A percentile compares a stretch with the other conserved stretches of the same genome.
Evolutionary conservation across 805 yeast species (phyloP).

Genomic region (Candida succiphila): DNA sequence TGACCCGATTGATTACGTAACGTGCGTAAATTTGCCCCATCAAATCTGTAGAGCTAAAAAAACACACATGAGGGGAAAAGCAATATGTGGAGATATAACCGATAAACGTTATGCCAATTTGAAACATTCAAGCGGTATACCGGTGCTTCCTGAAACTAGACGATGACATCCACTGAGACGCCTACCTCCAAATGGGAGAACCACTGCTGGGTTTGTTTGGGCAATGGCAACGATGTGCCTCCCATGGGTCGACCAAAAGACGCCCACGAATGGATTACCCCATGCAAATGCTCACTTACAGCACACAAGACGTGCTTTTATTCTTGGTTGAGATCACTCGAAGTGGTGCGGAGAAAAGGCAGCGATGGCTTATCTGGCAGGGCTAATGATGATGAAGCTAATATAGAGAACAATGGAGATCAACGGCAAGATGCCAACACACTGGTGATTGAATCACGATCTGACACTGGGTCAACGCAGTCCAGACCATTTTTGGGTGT

Average conservation of each 20-base stretch:
- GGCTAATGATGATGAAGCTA: not conserved
- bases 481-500: not conserved
- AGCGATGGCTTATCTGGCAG: not conserved
- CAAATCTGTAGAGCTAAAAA: too few relatives aligned
- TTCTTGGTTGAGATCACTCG: slow-evolving; percentile 28
- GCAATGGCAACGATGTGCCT: slow-evolving; percentile 20
- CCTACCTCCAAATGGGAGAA: not conserved
- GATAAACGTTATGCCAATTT: too few relatives aligned
- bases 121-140: too few relatives aligned
- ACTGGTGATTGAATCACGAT: not conserved
- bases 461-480: too few relatives aligned
- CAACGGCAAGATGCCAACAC: not conserved
- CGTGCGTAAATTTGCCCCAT: too few relatives aligned
- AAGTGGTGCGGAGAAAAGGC: slow-evolving; percentile 10
- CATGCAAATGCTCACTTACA: slow-evolving; percentile 32
- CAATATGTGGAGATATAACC: too few relatives aligned
- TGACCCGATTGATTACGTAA: too few relatives aligned
- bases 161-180: too few relatives aligned
- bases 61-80: too few relatives aligned
- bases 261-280: slow-evolving; percentile 31
- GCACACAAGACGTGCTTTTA: slow-evolving; percentile 37
- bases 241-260: slow-evolving; percentile 19
- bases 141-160: too few relatives aligned
- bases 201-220: slow-evolving; percentile 20
- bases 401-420: not conserved